A percentile compares a stretch with the other conserved stretches of the same genome.
phyloP scores from a whole-genome alignment of 2,329 filamentous ascomycete species.

The Colletotrichum aenigma region DNA sequence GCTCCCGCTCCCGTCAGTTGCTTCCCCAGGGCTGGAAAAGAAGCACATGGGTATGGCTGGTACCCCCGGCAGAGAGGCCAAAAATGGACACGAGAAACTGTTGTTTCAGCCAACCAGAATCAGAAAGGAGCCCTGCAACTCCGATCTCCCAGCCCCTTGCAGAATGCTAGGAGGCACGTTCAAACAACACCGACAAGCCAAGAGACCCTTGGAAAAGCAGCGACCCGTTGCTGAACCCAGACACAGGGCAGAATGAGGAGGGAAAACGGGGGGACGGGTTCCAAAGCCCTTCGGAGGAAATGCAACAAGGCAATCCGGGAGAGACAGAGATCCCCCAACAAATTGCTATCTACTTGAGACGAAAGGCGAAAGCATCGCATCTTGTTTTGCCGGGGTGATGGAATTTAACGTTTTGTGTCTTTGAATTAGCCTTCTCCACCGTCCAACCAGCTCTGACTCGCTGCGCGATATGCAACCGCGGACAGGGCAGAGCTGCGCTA shows the following conservation, averaged over 20 bases:
- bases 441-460: conserved; percentile 3
- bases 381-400: conserved; percentile 1
- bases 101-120: conserved; percentile 22
- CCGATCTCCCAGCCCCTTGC: conserved; percentile 20
- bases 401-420: conserved; percentile 10
- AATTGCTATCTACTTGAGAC: conserved; percentile 15
- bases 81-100: conserved; percentile 24
- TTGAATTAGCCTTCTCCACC: conserved; percentile 9
- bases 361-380: not conserved
- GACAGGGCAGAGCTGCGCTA: not conserved
- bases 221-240: not conserved
- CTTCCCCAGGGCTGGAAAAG: not conserved
- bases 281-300: conserved; percentile 1
- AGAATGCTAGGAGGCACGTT: not conserved
- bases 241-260: not conserved
- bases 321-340: not conserved
- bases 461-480: not conserved
- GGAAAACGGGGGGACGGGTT: not conserved
- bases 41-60: conserved; percentile 5
- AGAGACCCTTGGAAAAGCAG: conserved; percentile 2
- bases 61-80: conserved; percentile 10
- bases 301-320: not conserved
- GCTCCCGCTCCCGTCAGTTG: not conserved
- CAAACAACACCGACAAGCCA: not conserved
- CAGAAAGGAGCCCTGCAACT: conserved; percentile 11